phyloP scores from a whole-genome alignment of 2,329 filamentous ascomycete species.

The Orbilia quercus region DNA sequence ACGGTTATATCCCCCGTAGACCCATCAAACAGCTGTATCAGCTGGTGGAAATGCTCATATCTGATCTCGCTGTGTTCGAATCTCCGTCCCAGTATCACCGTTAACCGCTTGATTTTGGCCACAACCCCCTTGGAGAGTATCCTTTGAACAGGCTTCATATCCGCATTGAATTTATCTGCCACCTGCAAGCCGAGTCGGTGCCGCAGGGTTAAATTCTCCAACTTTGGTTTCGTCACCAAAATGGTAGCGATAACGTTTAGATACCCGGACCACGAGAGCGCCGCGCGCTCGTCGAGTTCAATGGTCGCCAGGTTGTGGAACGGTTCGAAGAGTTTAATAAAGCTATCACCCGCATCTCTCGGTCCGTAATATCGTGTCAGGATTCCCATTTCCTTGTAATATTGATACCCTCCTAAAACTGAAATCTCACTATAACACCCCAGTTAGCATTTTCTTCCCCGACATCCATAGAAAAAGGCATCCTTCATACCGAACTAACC shows the following conservation, averaged over 20 bases:
- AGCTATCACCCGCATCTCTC: conserved; percentile 10
- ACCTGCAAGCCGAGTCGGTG: conserved; percentile 25
- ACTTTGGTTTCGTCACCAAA: conserved; percentile 29
- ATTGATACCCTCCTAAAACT: conserved; percentile 36
- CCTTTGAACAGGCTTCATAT: conserved; percentile 11
- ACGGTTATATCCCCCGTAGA: conserved; percentile 22
- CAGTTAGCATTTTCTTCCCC: background rate
- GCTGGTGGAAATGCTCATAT: conserved; percentile 34
- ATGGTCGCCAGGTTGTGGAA: conserved; percentile 28
- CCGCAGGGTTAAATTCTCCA: conserved; percentile 28
- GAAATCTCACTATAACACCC: conserved; percentile 28
- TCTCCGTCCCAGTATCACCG: conserved; percentile 27
- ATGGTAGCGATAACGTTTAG: conserved; percentile 31
- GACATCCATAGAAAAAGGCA: no score
- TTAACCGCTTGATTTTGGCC: conserved; percentile 19
- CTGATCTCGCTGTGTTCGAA: conserved; percentile 40
- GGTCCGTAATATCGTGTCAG: conserved; percentile 37
- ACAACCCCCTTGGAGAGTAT: conserved; percentile 26
- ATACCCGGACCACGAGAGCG: conserved; percentile 34
- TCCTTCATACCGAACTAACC: conserved; percentile 26
- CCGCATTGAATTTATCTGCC: conserved; percentile 1
- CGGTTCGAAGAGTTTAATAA: conserved; percentile 27
- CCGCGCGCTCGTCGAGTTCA: conserved; percentile 40
- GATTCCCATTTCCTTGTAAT: conserved; percentile 45
- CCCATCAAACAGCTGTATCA: conserved; percentile 27